Evolutionary conservation across 2,329 filamentous ascomycete genomes (phyloP).

Genomic region (Exophiala bonariae): DNA sequence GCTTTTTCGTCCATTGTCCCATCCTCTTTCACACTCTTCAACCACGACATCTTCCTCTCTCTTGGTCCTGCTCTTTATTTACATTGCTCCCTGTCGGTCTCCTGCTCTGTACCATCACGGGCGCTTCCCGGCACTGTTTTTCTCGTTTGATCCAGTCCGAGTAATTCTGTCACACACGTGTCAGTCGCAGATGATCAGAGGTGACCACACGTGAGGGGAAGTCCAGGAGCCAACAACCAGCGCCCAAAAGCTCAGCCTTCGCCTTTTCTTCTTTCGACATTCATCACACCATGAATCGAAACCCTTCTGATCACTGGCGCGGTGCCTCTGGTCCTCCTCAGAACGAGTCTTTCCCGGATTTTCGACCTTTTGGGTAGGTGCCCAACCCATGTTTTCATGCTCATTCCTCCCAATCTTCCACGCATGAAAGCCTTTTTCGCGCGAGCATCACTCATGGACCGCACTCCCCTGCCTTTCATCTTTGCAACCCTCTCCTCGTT

Average conservation of each 20-base stretch:
- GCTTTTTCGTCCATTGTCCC: too few relatives aligned
- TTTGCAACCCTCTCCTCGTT: too few relatives aligned
- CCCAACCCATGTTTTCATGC: not conserved
- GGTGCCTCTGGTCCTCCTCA: conserved; percentile 41
- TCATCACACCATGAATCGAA: conserved; percentile 23
- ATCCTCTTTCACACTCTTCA: not conserved
- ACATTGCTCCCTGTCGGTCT: too few relatives aligned
- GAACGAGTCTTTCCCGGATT: conserved; percentile 8
- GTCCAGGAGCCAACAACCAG: conserved; percentile 2
- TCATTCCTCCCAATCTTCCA: not conserved
- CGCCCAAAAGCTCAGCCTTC: conserved; percentile 4
- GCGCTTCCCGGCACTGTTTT: not conserved
- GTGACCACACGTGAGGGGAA: conserved; percentile 4
- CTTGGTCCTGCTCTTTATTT: too few relatives aligned
- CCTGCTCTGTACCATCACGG: too few relatives aligned
- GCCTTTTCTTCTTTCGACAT: not conserved
- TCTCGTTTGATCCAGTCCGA: not conserved
- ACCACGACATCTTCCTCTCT: not conserved
- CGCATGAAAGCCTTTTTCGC: conserved; percentile 2
- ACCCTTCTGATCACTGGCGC: conserved; percentile 34
- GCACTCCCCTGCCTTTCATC: not conserved
- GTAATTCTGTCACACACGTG: conserved; percentile 6
- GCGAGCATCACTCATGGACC: not conserved
- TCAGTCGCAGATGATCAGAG: conserved; percentile 13
- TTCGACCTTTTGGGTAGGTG: conserved; percentile 41